Evolutionary conservation across 148 eudicot species (phyloP).

Genomic region (Heliosperma pusillum): DNA sequence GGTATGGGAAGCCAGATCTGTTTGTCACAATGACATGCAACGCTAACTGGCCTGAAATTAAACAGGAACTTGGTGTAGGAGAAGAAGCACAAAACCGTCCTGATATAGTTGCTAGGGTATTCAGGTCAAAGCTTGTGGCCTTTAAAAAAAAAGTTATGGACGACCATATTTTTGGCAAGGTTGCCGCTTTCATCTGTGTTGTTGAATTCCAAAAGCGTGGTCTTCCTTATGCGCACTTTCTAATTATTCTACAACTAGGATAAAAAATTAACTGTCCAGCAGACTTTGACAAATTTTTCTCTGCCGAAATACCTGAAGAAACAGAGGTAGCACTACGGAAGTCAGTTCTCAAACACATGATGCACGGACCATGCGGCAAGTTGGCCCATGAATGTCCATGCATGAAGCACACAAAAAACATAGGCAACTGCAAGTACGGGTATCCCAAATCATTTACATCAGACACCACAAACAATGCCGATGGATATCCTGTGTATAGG

Average conservation of each 20-base stretch:
- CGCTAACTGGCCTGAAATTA: not conserved
- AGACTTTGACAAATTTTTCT: not conserved
- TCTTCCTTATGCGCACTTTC: constrained; percentile 4
- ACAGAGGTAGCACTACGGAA: not conserved
- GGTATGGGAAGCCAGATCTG: constrained; percentile 5
- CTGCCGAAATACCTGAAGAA: constrained; percentile 6
- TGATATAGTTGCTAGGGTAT: not conserved
- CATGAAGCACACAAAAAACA: not conserved
- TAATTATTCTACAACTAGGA: not conserved
- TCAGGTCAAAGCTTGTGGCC: not conserved
- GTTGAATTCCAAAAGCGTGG: constrained; percentile 9
- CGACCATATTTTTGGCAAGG: not conserved
- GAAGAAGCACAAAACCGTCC: not conserved
- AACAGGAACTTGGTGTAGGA: not conserved
- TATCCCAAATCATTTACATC: not conserved
- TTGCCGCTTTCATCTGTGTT: not conserved
- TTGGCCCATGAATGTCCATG: not conserved
- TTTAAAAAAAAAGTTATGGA: not conserved
- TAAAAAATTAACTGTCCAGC: not conserved
- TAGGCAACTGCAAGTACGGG: not conserved
- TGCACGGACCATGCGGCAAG: constrained; percentile 12
- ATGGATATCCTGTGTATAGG: not conserved
- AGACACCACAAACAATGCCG: not conserved
- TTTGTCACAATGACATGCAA: constrained; percentile 13
- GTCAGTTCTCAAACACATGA: not conserved